Evolutionary conservation across 352 stramenopile species (phyloP).

Genomic region (Pythium chondricola): DNA sequence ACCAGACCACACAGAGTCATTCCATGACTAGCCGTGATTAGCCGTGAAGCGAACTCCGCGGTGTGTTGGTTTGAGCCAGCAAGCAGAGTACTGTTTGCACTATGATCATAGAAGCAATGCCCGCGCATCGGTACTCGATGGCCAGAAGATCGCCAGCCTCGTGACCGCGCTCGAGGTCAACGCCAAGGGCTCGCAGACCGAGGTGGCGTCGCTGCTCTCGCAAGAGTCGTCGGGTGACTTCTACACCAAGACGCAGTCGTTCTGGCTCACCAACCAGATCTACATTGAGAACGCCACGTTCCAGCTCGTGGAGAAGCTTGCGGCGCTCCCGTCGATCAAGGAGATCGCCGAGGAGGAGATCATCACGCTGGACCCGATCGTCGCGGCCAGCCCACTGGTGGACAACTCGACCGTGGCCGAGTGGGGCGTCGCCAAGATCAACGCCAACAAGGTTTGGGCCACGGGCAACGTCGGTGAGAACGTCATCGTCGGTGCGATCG

Average conservation of each 20-base stretch:
- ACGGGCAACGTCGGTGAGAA: conserved; percentile 17
- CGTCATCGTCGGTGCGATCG: conserved; percentile 23
- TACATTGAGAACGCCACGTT: conserved; percentile 12
- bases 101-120: too few relatives aligned
- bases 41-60: too few relatives aligned
- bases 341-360: conserved; percentile 3
- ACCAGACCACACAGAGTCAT: too few relatives aligned
- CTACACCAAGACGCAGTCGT: conserved; percentile 6
- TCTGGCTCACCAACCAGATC: conserved; percentile 24
- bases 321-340: not conserved
- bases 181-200: conserved; percentile 4
- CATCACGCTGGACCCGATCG: not conserved
- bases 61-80: too few relatives aligned
- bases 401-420: not conserved
- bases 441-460: conserved; percentile 17
- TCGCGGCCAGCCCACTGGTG: not conserved
- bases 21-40: too few relatives aligned
- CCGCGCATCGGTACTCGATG: too few relatives aligned
- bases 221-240: conserved; percentile 4
- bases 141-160: conserved; percentile 11
- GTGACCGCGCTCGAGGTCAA: conserved; percentile 8
- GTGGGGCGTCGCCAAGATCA: conserved; percentile 17
- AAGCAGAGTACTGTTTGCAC: too few relatives aligned
- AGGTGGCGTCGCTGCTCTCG: conserved; percentile 4
- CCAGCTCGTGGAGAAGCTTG: conserved; percentile 10